These are phyloP conservation scores for Pisolithus albus DNA, from an alignment of 768 basidiomycete genomes.

Conservation along the genomic window DNA sequence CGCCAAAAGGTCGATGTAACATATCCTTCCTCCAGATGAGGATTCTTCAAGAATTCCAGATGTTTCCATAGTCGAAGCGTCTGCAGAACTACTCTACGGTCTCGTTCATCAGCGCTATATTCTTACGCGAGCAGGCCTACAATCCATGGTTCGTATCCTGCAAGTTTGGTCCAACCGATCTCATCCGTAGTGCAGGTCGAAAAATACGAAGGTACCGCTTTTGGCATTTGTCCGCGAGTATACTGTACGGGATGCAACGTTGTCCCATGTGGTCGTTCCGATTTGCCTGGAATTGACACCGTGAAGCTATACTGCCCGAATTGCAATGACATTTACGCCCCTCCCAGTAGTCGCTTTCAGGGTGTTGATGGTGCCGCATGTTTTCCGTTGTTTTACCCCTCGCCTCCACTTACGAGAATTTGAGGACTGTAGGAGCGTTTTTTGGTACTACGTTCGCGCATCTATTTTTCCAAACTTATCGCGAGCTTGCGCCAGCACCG, in stretches of 20 bases:
- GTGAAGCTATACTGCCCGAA: slow-evolving; percentile 98
- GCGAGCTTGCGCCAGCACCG: slow-evolving; percentile 88
- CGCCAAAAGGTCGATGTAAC: background rate
- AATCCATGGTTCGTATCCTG: slow-evolving; percentile 71
- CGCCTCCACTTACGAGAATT: slow-evolving; percentile 10
- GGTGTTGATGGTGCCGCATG: slow-evolving; percentile 76
- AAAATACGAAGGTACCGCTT: slow-evolving; percentile 88
- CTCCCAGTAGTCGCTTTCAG: slow-evolving; percentile 92
- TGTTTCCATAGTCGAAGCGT: slow-evolving; percentile 96
- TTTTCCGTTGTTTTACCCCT: slow-evolving; percentile 3
- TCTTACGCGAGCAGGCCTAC: slow-evolving; percentile 86
- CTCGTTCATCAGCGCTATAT: slow-evolving; percentile 98
- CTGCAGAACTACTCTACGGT: slow-evolving; percentile 95
- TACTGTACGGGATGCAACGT: slow-evolving; percentile 86
- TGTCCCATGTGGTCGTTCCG: slow-evolving; percentile 91
- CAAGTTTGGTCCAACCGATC: slow-evolving; percentile 13
- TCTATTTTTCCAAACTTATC: slow-evolving; percentile 96
- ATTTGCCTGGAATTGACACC: slow-evolving; percentile 93
- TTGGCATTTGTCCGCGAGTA: slow-evolving; percentile 93
- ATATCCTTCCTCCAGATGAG: slow-evolving; percentile 49
- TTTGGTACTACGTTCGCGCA: slow-evolving; percentile 99
- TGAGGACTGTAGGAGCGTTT: slow-evolving; percentile 70
- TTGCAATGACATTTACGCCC: slow-evolving; percentile 94
- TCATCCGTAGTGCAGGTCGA: slow-evolving; percentile 56
- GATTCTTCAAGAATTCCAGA: slow-evolving; percentile 96